A percentile compares a stretch with the other conserved stretches of the same genome.
These are phyloP conservation scores for Trichoderma virens DNA, from an alignment of 495 filamentous ascomycete species.

Conservation along the genomic window DNA sequence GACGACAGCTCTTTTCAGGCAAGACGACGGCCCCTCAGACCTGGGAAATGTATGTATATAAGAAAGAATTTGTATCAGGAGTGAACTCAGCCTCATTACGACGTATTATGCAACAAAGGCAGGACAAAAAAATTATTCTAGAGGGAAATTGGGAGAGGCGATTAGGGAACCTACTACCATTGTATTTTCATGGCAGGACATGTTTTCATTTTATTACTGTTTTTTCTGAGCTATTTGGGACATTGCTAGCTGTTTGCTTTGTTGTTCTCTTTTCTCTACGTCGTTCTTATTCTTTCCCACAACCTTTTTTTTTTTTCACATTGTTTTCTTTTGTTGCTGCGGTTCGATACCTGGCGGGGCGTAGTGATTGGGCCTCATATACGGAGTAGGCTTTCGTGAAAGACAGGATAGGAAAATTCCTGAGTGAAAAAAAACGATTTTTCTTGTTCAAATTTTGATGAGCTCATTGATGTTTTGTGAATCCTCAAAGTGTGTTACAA, in stretches of 20 bases:
- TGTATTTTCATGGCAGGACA: constrained; percentile 1
- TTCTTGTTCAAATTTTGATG: not conserved
- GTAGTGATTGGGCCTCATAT: not conserved
- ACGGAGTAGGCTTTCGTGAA: not conserved
- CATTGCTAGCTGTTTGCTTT: not conserved
- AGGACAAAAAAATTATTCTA: not conserved
- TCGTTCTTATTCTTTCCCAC: not conserved
- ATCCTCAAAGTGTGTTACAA: no score
- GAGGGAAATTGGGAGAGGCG: not conserved
- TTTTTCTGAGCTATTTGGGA: not conserved
- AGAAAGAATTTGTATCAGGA: not conserved
- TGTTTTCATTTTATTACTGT: not conserved
- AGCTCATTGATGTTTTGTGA: not conserved
- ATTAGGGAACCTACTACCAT: not conserved
- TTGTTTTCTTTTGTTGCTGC: not conserved
- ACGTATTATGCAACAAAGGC: not conserved
- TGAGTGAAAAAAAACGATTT: not conserved
- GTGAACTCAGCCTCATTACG: not conserved
- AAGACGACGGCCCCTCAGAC: not conserved
- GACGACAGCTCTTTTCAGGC: not conserved
- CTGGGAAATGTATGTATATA: not conserved
- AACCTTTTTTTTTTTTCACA: not conserved
- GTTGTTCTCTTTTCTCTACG: not conserved
- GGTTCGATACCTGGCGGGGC: not conserved
- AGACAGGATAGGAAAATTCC: not conserved